These are phyloP conservation scores for Phlyctochytrium bullatum DNA, from an alignment of 192 early-diverging fungal species.

Conservation along the genomic window DNA sequence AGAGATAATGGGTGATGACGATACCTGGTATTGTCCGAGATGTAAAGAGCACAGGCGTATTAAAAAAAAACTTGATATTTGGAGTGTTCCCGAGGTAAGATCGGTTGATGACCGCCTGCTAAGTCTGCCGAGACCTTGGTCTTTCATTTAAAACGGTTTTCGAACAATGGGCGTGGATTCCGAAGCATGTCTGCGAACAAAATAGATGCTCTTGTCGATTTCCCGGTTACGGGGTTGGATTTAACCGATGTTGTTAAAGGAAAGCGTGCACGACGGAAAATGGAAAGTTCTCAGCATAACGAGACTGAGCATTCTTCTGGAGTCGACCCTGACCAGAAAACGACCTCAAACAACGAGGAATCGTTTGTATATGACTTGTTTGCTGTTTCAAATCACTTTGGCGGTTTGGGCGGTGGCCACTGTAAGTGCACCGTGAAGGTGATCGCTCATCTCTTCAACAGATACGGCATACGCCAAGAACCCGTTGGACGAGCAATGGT, in stretches of 20 bases:
- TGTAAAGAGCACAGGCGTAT: constrained; percentile 75
- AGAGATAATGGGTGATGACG: constrained; percentile 71
- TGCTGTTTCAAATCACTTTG: constrained; percentile 80
- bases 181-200: constrained; percentile 66
- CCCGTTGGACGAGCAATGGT: constrained; percentile 65
- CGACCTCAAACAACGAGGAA: no score
- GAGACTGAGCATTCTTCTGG: background rate
- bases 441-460: constrained; percentile 7
- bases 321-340: background rate
- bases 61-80: constrained; percentile 79
- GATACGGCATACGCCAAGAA: constrained; percentile 78
- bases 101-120: background rate
- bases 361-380: constrained; percentile 73
- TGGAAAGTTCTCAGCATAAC: background rate
- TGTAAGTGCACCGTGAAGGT: constrained; percentile 37
- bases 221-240: constrained; percentile 64
- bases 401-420: constrained; percentile 79
- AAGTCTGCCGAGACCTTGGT: constrained; percentile 55
- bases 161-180: constrained; percentile 48
- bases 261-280: constrained; percentile 2
- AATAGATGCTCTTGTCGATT: constrained; percentile 70
- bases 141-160: constrained; percentile 80
- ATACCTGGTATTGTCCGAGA: constrained; percentile 75
- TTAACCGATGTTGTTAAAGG: constrained; percentile 44
- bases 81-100: constrained; percentile 66